Evolutionary conservation across 768 basidiomycete species (phyloP).

Genomic region (Russula sp.): DNA sequence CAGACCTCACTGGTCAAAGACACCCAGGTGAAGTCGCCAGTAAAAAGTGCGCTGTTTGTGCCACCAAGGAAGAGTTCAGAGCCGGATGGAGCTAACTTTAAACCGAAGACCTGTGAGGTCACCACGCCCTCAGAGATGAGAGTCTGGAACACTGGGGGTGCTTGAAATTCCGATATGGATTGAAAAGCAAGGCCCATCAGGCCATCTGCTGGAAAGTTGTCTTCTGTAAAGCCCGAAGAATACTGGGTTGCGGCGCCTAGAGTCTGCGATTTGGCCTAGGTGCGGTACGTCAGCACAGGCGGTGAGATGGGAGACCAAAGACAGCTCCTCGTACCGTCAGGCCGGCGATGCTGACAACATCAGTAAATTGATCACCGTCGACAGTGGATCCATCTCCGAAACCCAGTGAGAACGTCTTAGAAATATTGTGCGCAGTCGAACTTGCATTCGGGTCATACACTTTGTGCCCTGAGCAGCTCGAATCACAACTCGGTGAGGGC

Average conservation of each 20-base stretch:
- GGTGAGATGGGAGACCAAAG: not conserved
- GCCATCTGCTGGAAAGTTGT: conserved; percentile 40
- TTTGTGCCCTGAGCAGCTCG: conserved; percentile 34
- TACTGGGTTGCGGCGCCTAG: conserved; percentile 46
- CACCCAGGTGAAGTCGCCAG: conserved; percentile 21
- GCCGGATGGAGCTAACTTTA: conserved; percentile 45
- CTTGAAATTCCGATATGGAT: conserved; percentile 32
- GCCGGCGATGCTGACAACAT: conserved; percentile 45
- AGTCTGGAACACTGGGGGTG: conserved; percentile 39
- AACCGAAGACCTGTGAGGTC: conserved; percentile 44
- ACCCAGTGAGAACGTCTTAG: conserved; percentile 35
- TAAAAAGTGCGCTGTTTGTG: conserved; percentile 20
- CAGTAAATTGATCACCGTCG: conserved; percentile 42
- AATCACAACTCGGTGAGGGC: conserved; percentile 35
- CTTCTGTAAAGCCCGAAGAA: conserved; percentile 35
- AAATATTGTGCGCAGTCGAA: conserved; percentile 31
- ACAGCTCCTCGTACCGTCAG: conserved; percentile 22
- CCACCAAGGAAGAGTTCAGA: conserved; percentile 40
- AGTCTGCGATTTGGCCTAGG: conserved; percentile 41
- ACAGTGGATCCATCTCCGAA: conserved; percentile 44
- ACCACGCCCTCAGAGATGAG: conserved; percentile 41
- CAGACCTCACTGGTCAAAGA: conserved; percentile 9
- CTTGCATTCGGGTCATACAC: conserved; percentile 9
- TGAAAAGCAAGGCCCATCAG: conserved; percentile 43
- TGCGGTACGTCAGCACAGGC: not conserved